A percentile compares a stretch with the other conserved stretches of the same genome.
phyloP scores from a whole-genome alignment of 306 rosid genomes.

The Macrotyloma uniflorum region DNA sequence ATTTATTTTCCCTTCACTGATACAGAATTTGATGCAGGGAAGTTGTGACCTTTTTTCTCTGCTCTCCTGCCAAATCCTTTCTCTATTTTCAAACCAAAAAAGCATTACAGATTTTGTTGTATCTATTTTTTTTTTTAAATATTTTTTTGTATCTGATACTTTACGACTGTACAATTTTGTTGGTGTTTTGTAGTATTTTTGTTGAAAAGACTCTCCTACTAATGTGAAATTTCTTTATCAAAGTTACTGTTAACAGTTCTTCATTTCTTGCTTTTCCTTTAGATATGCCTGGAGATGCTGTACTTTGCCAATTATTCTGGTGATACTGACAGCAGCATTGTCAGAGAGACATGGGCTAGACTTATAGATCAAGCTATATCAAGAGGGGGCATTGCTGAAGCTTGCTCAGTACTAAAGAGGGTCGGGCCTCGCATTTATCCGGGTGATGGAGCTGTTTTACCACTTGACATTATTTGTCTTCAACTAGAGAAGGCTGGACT shows the following conservation, averaged over 20 bases:
- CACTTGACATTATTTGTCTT: slow-evolving; percentile 82
- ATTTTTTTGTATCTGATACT: slow-evolving; percentile 17
- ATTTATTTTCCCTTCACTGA: slow-evolving; percentile 7
- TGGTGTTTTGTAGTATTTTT: slow-evolving; percentile 5
- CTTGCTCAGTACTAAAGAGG: slow-evolving; percentile 89
- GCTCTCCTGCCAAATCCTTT: not conserved
- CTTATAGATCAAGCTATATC: slow-evolving; percentile 91
- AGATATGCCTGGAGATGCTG: slow-evolving; percentile 93
- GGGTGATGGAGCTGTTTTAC: slow-evolving; percentile 86
- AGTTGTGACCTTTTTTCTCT: not conserved
- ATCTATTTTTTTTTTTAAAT: too few species aligned
- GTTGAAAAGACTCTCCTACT: slow-evolving; percentile 4
- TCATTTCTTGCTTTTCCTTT: slow-evolving; percentile 43
- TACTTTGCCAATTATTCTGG: slow-evolving; percentile 94
- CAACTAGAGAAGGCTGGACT: slow-evolving; percentile 96
- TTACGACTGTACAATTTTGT: slow-evolving; percentile 8
- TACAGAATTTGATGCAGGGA: slow-evolving; percentile 4
- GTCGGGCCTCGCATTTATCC: slow-evolving; percentile 95
- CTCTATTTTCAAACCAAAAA: slow-evolving; percentile 8
- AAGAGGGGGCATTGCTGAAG: slow-evolving; percentile 92
- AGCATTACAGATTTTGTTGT: not conserved
- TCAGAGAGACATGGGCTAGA: slow-evolving; percentile 95
- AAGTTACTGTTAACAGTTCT: slow-evolving; percentile 23
- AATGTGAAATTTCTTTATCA: not conserved
- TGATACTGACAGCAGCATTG: slow-evolving; percentile 81